Conservation (phyloP, 1,284 basidiomycete genomes). For the Athelia psychrophila region DNA sequence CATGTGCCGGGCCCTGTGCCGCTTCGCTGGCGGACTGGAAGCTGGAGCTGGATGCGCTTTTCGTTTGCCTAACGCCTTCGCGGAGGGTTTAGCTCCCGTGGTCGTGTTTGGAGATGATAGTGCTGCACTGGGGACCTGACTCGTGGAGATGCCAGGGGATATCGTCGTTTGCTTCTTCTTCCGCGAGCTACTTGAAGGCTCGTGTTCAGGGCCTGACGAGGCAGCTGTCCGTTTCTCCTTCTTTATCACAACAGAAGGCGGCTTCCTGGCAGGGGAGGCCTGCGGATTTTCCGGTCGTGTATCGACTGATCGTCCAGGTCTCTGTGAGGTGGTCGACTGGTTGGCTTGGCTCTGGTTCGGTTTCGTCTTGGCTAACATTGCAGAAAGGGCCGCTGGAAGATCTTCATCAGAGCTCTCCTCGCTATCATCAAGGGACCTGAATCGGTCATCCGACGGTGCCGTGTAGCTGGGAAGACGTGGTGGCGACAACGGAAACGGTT, state of each 20-base stretch:
- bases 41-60: not conserved
- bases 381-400: too few species aligned
- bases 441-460: not conserved
- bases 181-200: too few species aligned
- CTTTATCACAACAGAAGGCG: too few species aligned
- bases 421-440: not conserved
- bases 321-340: not conserved
- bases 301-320: not conserved
- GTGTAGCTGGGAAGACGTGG: not conserved
- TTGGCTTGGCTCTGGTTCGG: not conserved
- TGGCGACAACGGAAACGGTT: not conserved
- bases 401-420: not conserved
- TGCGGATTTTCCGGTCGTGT: not conserved
- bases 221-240: too few species aligned
- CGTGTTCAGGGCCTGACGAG: too few species aligned
- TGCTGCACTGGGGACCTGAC: not conserved
- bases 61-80: not conserved
- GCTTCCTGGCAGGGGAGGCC: not conserved
- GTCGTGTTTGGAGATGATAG: not conserved
- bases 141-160: too few species aligned
- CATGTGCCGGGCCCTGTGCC: not conserved
- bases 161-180: too few species aligned
- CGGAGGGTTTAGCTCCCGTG: not conserved
- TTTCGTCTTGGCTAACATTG: not conserved
- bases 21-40: not conserved